Conservation (phyloP, 2,329 filamentous ascomycete genomes). For the Pseudogymnoascus sp. region DNA sequence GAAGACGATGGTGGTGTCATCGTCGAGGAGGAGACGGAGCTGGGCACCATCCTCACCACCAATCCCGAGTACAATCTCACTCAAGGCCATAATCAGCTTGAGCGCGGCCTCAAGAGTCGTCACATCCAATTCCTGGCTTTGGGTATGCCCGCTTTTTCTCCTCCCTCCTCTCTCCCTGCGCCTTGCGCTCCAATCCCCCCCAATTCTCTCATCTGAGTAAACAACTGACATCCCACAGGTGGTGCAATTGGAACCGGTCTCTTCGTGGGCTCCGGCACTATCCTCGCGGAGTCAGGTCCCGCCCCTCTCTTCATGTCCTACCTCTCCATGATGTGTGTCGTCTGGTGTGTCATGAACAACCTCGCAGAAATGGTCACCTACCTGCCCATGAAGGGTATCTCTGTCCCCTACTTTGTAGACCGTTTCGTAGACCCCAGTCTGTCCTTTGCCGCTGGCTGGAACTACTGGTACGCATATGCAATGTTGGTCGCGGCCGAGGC, state of each 20-base stretch:
- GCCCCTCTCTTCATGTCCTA: conserved; percentile 65
- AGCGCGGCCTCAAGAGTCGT: conserved; percentile 49
- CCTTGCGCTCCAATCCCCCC: not conserved
- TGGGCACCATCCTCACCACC: conserved; percentile 16
- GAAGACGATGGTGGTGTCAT: conserved; percentile 12
- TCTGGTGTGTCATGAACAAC: conserved; percentile 46
- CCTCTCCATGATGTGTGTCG: conserved; percentile 44
- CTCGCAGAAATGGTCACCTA: conserved; percentile 48
- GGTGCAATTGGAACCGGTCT: conserved; percentile 56
- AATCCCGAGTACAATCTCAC: conserved; percentile 33
- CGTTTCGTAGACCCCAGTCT: conserved; percentile 41
- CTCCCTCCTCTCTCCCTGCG: not conserved
- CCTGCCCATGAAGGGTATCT: conserved; percentile 47
- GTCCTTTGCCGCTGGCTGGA: conserved; percentile 20
- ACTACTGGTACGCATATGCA: conserved; percentile 47
- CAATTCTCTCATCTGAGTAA: not conserved
- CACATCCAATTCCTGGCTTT: conserved; percentile 54
- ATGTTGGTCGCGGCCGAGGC: conserved; percentile 51
- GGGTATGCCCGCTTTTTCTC: conserved; percentile 30
- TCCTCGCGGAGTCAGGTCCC: conserved; percentile 48
- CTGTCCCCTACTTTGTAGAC: conserved; percentile 46
- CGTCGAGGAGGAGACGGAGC: conserved; percentile 13
- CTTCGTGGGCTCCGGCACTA: conserved; percentile 52
- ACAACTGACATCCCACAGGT: conserved; percentile 23
- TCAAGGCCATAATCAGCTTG: conserved; percentile 34